Base-by-base conservation (phyloP, 2,329 filamentous ascomycete genomes). In the Neofusicoccum cordaticola region DNA sequence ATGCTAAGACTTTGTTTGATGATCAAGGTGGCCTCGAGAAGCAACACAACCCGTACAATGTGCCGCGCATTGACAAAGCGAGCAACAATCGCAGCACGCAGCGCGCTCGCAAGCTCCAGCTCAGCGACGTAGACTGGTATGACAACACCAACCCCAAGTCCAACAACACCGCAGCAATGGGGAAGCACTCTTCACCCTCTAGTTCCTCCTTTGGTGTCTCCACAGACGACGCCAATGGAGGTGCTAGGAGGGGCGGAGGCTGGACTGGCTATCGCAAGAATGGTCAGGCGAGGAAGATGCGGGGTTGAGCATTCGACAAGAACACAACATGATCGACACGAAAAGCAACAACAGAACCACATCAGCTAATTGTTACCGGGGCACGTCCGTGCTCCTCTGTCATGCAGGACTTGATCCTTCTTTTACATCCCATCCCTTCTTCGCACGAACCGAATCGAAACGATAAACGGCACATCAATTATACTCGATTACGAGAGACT, bases 101-200 rank as follows among this genome's bases (percentile, higher is more conserved):
- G 77, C 90, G 93, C 68, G 88, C 91, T 65, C 88, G 95, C 72
- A 96, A 96, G 79, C 83, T 99, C 66, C 94, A 98, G 76, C 86
- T 98, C 66, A 97, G 92, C 78, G 95, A 99, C 79, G 92, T 99
- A 77, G 94, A 99, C 78, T 99, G 95, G 95, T 97, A 94, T 82
- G 82, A 53, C 35, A 51, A 45, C 62, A 47, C 17, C 27, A 60
- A 17, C 17, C 19, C 41, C 42, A 50, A 31, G 1, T 11, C 51
- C 44, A 57, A 42, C 34, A 17, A 34, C 15, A 39, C 19, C 13
- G 27, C n/a, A 37, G 31, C 58, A 62, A 17, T 6, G 4, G 12
- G 13, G n/a, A 19, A 50, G 58, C 27, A 39, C 11, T 39, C 37
- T 39, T 39, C 37, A 15, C 37, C 37, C 11, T 15, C 13, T 15